phyloP scores from a whole-genome alignment of 371 early-diverging fungal species.

The Mucor lusitanicus region DNA sequence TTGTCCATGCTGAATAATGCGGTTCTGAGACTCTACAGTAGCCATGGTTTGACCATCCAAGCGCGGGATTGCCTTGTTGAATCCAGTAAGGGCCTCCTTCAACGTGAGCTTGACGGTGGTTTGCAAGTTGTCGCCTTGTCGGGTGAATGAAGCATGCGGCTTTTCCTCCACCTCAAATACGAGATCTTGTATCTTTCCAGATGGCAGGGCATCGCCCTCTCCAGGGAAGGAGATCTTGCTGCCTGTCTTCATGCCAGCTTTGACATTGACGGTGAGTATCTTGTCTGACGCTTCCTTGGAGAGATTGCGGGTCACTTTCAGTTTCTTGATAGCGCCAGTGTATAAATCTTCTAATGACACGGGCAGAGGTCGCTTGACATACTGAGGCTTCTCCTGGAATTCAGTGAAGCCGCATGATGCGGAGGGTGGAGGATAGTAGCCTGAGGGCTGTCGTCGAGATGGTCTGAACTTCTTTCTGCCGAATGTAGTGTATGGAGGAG shows the following conservation, averaged over 20 bases:
- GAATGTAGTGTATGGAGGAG: slow-evolving; percentile 4
- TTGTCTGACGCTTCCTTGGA: slow-evolving; percentile 46
- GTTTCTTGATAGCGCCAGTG: slow-evolving; percentile 87
- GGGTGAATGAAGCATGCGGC: slow-evolving; percentile 85
- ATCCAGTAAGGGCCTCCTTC: slow-evolving; percentile 81
- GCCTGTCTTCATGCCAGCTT: slow-evolving; percentile 97
- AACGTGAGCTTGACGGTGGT: slow-evolving; percentile 67
- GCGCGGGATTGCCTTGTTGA: slow-evolving; percentile 62
- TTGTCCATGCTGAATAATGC: slow-evolving; percentile 68
- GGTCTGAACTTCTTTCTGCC: not conserved
- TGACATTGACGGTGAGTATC: slow-evolving; percentile 81
- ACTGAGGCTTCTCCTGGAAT: slow-evolving; percentile 42
- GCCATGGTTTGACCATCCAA: slow-evolving; percentile 74
- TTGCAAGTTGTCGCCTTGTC: slow-evolving; percentile 85
- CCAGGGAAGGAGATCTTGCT: slow-evolving; percentile 91
- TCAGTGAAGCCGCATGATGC: not conserved
- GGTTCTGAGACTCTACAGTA: slow-evolving; percentile 1
- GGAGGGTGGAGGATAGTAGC: not conserved
- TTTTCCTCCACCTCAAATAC: slow-evolving; percentile 93
- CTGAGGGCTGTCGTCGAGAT: not conserved
- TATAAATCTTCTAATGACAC: slow-evolving; percentile 92
- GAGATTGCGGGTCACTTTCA: slow-evolving; percentile 86
- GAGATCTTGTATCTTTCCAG: slow-evolving; percentile 81
- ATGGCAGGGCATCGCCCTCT: slow-evolving; percentile 88
- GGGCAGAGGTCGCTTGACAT: slow-evolving; percentile 69